These are phyloP conservation scores for Dianthus caryophyllus DNA, from an alignment of 148 eudicot genomes.

Conservation along the genomic window DNA sequence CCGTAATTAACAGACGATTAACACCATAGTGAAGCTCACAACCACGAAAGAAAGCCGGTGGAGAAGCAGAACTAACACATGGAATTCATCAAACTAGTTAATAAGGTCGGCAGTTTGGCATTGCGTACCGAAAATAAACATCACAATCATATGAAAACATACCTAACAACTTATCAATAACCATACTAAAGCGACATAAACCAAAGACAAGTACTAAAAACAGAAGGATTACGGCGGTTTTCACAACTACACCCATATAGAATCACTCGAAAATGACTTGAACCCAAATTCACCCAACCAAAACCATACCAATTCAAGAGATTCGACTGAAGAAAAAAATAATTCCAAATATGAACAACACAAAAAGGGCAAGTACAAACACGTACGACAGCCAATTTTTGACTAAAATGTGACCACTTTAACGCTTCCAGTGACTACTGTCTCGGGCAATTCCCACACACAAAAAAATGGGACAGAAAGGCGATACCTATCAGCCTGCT, in stretches of 20 bases:
- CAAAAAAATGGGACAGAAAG: neutral
- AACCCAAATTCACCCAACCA: no score
- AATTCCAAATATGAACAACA: neutral
- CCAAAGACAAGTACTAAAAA: neutral
- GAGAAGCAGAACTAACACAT: neutral
- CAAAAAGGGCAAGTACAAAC: neutral
- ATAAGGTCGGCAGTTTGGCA: neutral
- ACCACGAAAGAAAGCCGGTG: no score
- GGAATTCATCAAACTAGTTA: neutral
- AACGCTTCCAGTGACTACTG: no score
- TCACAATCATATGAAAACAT: constrained; percentile 4
- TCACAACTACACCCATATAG: neutral
- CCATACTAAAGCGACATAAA: neutral
- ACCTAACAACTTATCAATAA: neutral
- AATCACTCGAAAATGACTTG: neutral
- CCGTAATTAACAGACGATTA: no score
- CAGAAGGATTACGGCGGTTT: neutral
- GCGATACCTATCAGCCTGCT: constrained; percentile 74
- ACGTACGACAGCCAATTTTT: no score
- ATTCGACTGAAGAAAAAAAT: neutral
- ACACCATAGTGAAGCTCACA: no score
- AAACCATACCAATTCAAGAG: constrained; percentile 3
- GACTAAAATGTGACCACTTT: neutral
- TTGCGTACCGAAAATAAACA: constrained; percentile 1
- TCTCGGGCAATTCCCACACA: no score